Evolutionary conservation across 805 yeast genomes (phyloP), one percentile per base, ranked within the genome.

Genomic region (Pichia paraexigua): DNA sequence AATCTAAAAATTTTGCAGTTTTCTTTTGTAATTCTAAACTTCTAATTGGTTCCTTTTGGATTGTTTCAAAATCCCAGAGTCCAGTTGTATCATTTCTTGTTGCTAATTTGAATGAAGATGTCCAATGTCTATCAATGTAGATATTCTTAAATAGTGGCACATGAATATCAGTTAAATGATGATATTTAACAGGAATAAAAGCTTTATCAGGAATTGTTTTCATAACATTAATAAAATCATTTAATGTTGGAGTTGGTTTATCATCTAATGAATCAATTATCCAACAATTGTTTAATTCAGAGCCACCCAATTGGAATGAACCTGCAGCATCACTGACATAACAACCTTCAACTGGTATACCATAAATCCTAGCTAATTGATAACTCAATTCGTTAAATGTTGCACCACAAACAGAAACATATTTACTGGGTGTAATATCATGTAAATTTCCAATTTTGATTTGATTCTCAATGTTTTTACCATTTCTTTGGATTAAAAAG

Each of bases 51-150:
- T 79, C 81, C 65, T 77, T 85, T 68, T 70, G 85, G 58, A 78
- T 53, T 27, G 71, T 68, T 10, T 66, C 69, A 58, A 73, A 78
- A 60, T 79, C 81, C 83, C 83, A 79, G 28, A 79, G 61, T 0
- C 83, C 83, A 12, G 81, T 73, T 7, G 53, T 60, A 61, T 79
- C 83, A 60, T 79, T 78, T 63, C 90, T 69, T 1, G 72, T 71
- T 2, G 94, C 94, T 46, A 84, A 59, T 58, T 84, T 76, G 65
- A 89, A 85, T 44, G 82, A 75, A 9, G 83, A 75, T 51, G 77
- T 73, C 96, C 96, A 90, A 68, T 88, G 96, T 57, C 96, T 80
- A 61, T 89, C 96, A 47, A 90, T 76, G 59, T 77, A 80, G 12
- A 86, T 74, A 2, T 85, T 78, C n/a, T 80, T 74, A 37, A 85